phyloP scores from a whole-genome alignment of 75 land plant genomes.

The Cunninghamia lanceolata region DNA sequence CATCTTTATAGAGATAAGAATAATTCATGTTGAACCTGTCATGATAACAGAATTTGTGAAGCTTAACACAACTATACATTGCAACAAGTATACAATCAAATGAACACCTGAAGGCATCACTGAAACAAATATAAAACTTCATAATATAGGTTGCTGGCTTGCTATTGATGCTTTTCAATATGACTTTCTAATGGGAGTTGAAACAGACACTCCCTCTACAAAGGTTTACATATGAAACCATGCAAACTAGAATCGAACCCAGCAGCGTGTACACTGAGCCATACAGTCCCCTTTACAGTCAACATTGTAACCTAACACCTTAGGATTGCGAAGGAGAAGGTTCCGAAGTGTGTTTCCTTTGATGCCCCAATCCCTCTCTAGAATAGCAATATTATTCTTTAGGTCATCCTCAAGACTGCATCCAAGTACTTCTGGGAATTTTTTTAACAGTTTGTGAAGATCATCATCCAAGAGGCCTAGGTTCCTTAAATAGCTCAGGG shows the following conservation, averaged over 20 bases:
- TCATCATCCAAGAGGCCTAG: slow-evolving; percentile 72
- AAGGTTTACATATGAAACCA: background rate
- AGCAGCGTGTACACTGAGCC: slow-evolving; percentile 94
- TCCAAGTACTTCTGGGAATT: slow-evolving; percentile 94
- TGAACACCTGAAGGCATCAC: background rate
- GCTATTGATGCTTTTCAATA: background rate
- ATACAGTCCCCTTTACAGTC: slow-evolving; percentile 95
- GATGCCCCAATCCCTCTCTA: slow-evolving; percentile 88
- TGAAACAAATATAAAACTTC: background rate
- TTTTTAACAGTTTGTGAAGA: slow-evolving; percentile 63
- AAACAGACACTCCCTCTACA: background rate
- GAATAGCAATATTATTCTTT: slow-evolving; percentile 47
- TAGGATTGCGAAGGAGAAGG: slow-evolving; percentile 84
- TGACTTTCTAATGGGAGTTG: background rate
- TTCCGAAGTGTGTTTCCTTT: slow-evolving; percentile 68
- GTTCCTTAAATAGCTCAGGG: slow-evolving; percentile 50
- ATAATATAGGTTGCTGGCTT: background rate
- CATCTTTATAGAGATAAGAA: background rate
- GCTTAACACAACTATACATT: background rate
- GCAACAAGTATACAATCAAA: background rate
- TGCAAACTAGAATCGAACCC: slow-evolving; percentile 75
- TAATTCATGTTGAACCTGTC: background rate
- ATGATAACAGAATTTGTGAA: background rate
- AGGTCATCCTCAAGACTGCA: slow-evolving; percentile 71
- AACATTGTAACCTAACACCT: slow-evolving; percentile 88